Conservation (phyloP, 2,329 filamentous ascomycete species). For the Aspergillus sp. region DNA sequence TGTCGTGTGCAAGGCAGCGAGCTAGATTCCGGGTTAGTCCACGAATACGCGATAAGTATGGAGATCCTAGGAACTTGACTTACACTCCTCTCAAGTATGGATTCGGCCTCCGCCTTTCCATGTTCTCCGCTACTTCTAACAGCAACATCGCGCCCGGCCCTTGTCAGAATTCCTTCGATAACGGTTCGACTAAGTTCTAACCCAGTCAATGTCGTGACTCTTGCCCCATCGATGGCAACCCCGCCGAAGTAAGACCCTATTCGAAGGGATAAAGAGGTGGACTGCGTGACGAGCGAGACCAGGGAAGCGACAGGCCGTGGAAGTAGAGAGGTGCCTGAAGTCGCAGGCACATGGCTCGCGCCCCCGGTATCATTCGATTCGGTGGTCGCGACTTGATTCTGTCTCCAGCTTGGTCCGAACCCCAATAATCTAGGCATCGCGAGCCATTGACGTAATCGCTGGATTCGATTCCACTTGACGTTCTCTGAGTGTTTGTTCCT, state of each 20-base stretch:
- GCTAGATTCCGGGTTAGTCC: conserved; percentile 28
- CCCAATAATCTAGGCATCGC: conserved; percentile 21
- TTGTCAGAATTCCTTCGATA: conserved; percentile 45
- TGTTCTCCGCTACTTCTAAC: conserved; percentile 49
- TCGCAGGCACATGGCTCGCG: conserved; percentile 26
- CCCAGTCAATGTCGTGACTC: conserved; percentile 45
- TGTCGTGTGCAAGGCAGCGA: conserved; percentile 44
- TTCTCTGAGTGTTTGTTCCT: neutral
- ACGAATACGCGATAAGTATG: neutral
- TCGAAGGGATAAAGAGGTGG: conserved; percentile 46
- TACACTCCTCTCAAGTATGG: conserved; percentile 47
- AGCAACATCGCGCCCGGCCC: conserved; percentile 46
- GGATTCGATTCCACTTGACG: conserved; percentile 1
- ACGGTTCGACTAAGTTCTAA: conserved; percentile 46
- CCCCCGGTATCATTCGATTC: conserved; percentile 4
- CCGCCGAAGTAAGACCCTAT: conserved; percentile 45
- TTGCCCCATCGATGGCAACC: conserved; percentile 44
- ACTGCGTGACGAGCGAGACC: conserved; percentile 46
- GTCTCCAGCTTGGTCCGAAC: conserved; percentile 14
- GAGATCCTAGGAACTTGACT: conserved; percentile 14
- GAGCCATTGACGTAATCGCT: conserved; percentile 12
- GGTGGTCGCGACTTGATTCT: conserved; percentile 6
- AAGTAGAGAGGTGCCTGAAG: conserved; percentile 39
- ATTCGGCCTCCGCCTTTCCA: conserved; percentile 44
- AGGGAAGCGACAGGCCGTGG: conserved; percentile 45